Percentiles rank a stretch among this genome's conserved stretches.
Conservation (phyloP, 2,329 filamentous ascomycete species). For the Boeremia exigua region DNA sequence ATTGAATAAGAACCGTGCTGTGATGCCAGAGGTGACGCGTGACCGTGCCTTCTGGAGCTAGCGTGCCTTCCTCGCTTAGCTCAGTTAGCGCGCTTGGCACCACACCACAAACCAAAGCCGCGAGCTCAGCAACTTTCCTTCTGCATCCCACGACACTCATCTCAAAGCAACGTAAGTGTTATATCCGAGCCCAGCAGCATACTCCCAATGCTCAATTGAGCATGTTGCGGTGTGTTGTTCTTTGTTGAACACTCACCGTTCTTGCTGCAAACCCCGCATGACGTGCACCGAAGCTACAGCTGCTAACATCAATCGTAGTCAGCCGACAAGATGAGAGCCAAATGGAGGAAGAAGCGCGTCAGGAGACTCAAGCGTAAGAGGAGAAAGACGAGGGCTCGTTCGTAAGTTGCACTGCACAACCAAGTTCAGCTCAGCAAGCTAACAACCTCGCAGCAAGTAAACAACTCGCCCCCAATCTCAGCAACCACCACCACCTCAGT, state of each 20-base stretch:
- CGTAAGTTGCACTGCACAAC: constrained; percentile 66
- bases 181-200: constrained; percentile 3
- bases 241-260: constrained; percentile 9
- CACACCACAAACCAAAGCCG: constrained; percentile 23
- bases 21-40: constrained; percentile 16
- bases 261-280: constrained; percentile 15
- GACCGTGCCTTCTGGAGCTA: constrained; percentile 7
- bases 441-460: constrained; percentile 52
- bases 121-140: constrained; percentile 31
- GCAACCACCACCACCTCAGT: constrained; percentile 40
- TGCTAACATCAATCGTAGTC: constrained; percentile 41
- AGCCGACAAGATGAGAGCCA: constrained; percentile 78
- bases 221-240: constrained; percentile 12
- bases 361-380: constrained; percentile 99
- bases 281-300: constrained; percentile 19
- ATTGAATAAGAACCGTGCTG: not conserved
- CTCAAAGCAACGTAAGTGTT: constrained; percentile 52
- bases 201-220: constrained; percentile 34
- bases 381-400: constrained; percentile 99
- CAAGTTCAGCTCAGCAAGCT: constrained; percentile 7
- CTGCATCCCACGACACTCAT: constrained; percentile 52
- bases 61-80: constrained; percentile 9
- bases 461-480: constrained; percentile 54
- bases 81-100: constrained; percentile 2
- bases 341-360: constrained; percentile 99